Base-by-base conservation (phyloP, 2,329 filamentous ascomycete genomes). In the Zymoseptoria tritici region DNA sequence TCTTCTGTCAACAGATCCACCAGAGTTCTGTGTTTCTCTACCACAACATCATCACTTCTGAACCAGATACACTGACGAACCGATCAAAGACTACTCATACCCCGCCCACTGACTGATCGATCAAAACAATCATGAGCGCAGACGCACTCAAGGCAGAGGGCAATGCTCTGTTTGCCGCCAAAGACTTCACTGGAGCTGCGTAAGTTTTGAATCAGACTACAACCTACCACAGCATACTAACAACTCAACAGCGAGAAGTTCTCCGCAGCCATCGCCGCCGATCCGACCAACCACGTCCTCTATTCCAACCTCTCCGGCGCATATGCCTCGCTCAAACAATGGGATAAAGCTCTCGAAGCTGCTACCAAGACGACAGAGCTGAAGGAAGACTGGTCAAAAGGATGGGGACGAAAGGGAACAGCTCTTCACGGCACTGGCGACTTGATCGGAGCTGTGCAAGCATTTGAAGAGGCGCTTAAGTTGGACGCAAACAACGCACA, bases 321-420 rank as follows among this genome's bases (percentile, higher is more conserved):
- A 54, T 86, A 96, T 72, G 90, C 93, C 52, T 97, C 94, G 57
- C 89, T 96, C 77, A 90, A 87, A 75, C 85, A 97, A 60, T 99
- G 89, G 81, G 80, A 89, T 64, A 83, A 88, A 67, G 94, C 94
- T 20, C 80, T 97, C 24, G 82, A 88, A 64, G 94, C 99, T 81
- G 94, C 94, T 60, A 87, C 87, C 73, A 97, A 97, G 83, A 94
- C 91, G 2, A 95, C 89, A 58, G 85, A 96, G 77, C 81, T 99
- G 75, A 97, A 99, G 82, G 89, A 93, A 11, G 94, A 97, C 80
- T 99, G 94, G 94, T 86, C 91, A 61, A 97, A 97, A 79, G 94
- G 94, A 66, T 97, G 91, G 88, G 88, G 89, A 60, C 87, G 94
- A 62, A 97, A 97, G 76, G 94, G 93, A 66, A 88, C 91, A 64